phyloP scores from a whole-genome alignment of 208 protist genomes.

The Leishmania martiniquensis region DNA sequence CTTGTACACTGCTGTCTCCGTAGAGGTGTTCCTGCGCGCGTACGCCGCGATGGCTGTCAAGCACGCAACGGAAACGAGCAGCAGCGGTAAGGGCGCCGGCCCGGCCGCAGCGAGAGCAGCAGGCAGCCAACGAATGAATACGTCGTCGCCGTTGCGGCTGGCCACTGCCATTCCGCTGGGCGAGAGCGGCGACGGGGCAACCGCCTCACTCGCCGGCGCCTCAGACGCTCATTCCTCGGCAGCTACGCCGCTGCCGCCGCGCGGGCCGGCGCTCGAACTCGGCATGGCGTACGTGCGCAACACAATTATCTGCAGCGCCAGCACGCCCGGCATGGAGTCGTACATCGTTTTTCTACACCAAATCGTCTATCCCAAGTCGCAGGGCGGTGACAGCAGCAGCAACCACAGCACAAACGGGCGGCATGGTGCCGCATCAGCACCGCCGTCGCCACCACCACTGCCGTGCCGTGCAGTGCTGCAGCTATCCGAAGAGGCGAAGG shows the following conservation, averaged over 20 bases:
- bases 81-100: too few relatives aligned
- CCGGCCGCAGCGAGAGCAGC: neutral
- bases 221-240: neutral
- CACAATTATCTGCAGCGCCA: constrained; percentile 52
- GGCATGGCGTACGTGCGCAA: constrained; percentile 65
- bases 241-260: constrained; percentile 9
- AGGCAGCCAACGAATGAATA: too few relatives aligned
- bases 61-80: too few relatives aligned
- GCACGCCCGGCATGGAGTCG: constrained; percentile 49
- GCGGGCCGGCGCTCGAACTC: constrained; percentile 55
- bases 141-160: neutral
- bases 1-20: constrained; percentile 45
- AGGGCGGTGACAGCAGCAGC: neutral
- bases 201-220: neutral
- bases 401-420: too few relatives aligned
- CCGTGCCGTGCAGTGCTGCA: constrained; percentile 25
- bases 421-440: too few relatives aligned
- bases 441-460: too few relatives aligned
- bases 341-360: constrained; percentile 49
- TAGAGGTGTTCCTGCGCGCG: constrained; percentile 38
- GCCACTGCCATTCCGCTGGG: too few relatives aligned
- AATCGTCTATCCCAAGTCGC: constrained; percentile 12
- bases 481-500: constrained; percentile 31
- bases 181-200: too few relatives aligned
- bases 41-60: neutral